Conservation (phyloP, 805 yeast species). For the Monosporozyma unispora region DNA sequence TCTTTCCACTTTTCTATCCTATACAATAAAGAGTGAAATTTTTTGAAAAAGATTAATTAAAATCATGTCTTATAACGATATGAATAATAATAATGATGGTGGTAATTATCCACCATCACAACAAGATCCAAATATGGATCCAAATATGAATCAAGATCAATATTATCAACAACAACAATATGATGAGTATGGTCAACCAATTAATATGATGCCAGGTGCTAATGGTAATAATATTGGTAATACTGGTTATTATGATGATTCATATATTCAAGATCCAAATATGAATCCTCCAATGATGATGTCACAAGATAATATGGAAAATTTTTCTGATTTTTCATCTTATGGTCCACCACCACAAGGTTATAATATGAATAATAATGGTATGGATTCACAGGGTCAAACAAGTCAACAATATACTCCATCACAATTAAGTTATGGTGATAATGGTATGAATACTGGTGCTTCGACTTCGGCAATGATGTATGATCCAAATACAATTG, state of each 20-base stretch:
- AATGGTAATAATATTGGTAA: slow-evolving; percentile 12
- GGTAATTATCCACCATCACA: not conserved
- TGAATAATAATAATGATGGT: slow-evolving; percentile 2
- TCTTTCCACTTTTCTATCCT: not conserved
- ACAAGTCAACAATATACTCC: slow-evolving; percentile 52
- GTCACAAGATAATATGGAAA: slow-evolving; percentile 40
- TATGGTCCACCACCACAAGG: slow-evolving; percentile 47
- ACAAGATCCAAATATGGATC: not conserved
- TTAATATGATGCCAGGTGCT: slow-evolving; percentile 18
- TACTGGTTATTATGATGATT: not conserved
- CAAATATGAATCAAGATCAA: not conserved
- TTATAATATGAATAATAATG: slow-evolving; percentile 41
- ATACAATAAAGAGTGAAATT: not conserved
- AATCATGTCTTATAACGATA: slow-evolving; percentile 24
- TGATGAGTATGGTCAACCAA: slow-evolving; percentile 23
- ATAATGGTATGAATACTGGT: slow-evolving; percentile 44
- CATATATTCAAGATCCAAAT: not conserved
- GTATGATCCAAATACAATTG: slow-evolving; percentile 51
- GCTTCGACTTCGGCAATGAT: slow-evolving; percentile 87
- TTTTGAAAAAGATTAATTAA: not conserved
- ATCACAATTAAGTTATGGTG: slow-evolving; percentile 80
- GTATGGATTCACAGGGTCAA: not conserved
- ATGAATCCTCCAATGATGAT: slow-evolving; percentile 31
- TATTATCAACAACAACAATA: slow-evolving; percentile 3
- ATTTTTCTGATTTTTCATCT: slow-evolving; percentile 58